Evolutionary conservation across 2,329 filamentous ascomycete species (phyloP), one percentile per base, ranked within the genome.

Genomic region (Graphiopsis chlorocephala): DNA sequence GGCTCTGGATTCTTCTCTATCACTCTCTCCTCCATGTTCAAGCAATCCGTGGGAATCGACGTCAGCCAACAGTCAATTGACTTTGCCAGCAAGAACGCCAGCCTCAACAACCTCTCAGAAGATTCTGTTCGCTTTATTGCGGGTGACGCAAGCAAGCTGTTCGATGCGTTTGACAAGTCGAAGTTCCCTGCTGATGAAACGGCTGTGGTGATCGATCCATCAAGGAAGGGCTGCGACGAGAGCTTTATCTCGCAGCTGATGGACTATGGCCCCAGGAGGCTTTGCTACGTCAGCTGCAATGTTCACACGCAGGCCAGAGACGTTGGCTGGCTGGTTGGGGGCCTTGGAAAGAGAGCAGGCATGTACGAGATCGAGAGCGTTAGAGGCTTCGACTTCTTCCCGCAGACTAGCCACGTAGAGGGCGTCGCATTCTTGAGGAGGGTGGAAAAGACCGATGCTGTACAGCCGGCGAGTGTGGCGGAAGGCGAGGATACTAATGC

Each of bases 1-100:
- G 95, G 95, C 76, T 96, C 92, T 0, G 95, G 95, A 52, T 91
- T 99, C 75, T 99, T 99, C 85, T 97, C 93, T 64, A 92, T 99
- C 76, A 95, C 93, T 4, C 88, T 98, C 14, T 92, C 93, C 0
- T 85, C 88, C 0, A 84, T 95, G 47, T 96, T 98, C 83, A 80
- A 78, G 58, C 88, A 89, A 67, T 92, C 88, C 67, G 88, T 93
- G 29, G 95, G 95, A 70, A 96, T 99, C 78, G 95, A 99, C 80
- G 93, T 99, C 68, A 88, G 92, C 55, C 82, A 85, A 28, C 84
- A 88, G 68, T 93, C 90, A 31, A 97, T 99, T 77, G 80, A 82
- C 47, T 94, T 85, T 56, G 95, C 95, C 2, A 86, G 87, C 58
- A 81, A 84, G 65, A 99, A 99, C 77, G 95, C 93, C 15, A 74